Evolutionary conservation across 306 rosid species (phyloP).

Genomic region (Inga laurina): DNA sequence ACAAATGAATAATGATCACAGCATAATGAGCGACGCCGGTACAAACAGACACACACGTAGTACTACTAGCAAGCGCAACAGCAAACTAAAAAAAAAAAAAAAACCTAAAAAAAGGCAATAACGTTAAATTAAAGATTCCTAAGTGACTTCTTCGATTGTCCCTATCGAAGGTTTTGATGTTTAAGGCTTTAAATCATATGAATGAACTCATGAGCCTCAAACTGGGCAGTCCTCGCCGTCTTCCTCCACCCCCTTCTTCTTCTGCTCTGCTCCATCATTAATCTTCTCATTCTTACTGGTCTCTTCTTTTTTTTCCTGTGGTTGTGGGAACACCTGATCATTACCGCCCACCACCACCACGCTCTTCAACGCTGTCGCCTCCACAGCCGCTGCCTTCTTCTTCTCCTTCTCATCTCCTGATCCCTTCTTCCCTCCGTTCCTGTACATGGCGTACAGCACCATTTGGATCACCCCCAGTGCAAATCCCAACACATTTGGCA

Average conservation of each 20-base stretch:
- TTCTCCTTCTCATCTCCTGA: neutral
- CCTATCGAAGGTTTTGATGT: neutral
- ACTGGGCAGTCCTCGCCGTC: neutral
- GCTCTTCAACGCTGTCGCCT: constrained; percentile 6
- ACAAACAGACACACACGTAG: neutral
- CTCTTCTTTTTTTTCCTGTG: neutral
- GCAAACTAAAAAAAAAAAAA: neutral
- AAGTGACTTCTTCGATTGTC: too few species aligned
- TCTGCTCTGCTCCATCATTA: neutral
- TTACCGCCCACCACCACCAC: neutral
- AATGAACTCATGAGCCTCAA: neutral
- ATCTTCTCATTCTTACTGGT: neutral
- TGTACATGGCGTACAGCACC: constrained; percentile 62
- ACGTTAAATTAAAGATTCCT: neutral
- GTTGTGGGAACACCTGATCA: constrained; percentile 24
- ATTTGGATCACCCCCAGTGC: constrained; percentile 65
- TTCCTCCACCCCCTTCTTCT: neutral
- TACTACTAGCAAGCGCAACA: neutral
- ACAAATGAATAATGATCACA: neutral
- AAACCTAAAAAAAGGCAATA: neutral
- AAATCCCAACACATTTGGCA: constrained; percentile 79
- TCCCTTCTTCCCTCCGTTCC: constrained; percentile 30
- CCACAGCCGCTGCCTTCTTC: constrained; percentile 24
- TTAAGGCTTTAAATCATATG: neutral
- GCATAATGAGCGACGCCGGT: neutral